Evolutionary conservation across 164 flowering plant genomes (phyloP).

Genomic region (Cinnamomum micranthum): DNA sequence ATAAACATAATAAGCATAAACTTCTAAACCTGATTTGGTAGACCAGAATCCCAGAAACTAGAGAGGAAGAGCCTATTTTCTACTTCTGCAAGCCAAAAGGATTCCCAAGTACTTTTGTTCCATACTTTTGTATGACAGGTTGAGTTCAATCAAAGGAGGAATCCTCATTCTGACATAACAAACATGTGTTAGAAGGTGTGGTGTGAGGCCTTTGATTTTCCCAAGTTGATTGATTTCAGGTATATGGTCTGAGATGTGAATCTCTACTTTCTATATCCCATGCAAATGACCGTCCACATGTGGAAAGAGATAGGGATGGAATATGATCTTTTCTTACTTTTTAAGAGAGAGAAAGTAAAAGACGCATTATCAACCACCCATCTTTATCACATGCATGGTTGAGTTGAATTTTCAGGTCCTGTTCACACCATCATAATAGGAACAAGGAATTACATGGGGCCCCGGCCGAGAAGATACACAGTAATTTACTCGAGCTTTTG

Average conservation of each 20-base stretch:
- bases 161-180: not conserved
- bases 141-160: not conserved
- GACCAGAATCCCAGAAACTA: too few species aligned
- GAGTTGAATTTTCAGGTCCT: conserved; percentile 2
- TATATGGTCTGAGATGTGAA: conserved; percentile 1
- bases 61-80: too few species aligned
- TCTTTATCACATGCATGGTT: not conserved
- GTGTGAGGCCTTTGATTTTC: not conserved
- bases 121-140: too few species aligned
- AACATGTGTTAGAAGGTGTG: not conserved
- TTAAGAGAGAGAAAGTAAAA: not conserved
- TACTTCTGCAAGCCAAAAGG: too few species aligned
- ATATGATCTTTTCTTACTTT: conserved; percentile 8
- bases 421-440: not conserved
- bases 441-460: too few species aligned
- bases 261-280: conserved; percentile 1
- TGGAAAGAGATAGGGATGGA: conserved; percentile 3
- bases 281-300: not conserved
- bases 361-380: not conserved
- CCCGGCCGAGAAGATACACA: too few species aligned
- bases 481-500: not conserved
- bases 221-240: not conserved
- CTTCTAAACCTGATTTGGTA: too few species aligned
- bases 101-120: too few species aligned
- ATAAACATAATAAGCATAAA: too few species aligned